Base-by-base conservation (phyloP, 2,329 filamentous ascomycete genomes). In the Colletotrichum somersetense region DNA sequence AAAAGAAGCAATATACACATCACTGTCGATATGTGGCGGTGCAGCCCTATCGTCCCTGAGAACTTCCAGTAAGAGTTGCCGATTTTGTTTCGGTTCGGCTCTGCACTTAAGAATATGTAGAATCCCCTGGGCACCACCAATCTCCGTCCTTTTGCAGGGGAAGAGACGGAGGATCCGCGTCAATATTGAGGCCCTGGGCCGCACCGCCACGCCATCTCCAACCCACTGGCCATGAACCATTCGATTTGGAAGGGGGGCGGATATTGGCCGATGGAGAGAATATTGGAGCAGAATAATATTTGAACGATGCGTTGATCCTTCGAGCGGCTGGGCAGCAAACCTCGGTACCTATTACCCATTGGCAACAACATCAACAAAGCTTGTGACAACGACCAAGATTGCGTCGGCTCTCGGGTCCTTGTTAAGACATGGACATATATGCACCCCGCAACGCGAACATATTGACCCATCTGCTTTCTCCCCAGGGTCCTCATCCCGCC, bases 31-130 rank as follows among this genome's bases (percentile, higher is more conserved):
- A 61, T 62, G 50, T 63, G 65, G 69, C 71, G 55, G 73, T 78
- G 77, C 77, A 78, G 77, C 77, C 77, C 77, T 77, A 75, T 68
- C 64, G 63, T 72, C 58, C 8, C 16, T 61, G 20, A 50, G 42
- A 62, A 18, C 23, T 38, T 48, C 33, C 48, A 50, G 26, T 59
- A 46, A 61, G 26, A 44, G 44, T 33, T 46, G 12, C 30, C 52
- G 12, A 16, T 38, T 65, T 71, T 62, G 69, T 64, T 69, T 69
- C 58, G 20, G 38, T 30, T 52, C 50, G 58, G 53, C 53, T 48
- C 20, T 35, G 58, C 16, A 50, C 12, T 33, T 50, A 26, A 10
- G 59, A 65, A 52, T 46, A 30, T 56, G 50, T 35, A 23, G 40
- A 33, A 50, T 52, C 26, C 35, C 35, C 55, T 64, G 18, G 56